Evolutionary conservation across 805 yeast species (phyloP), one percentile per base, ranked within the genome.

Genomic region (Tetrapisispora phaffii): DNA sequence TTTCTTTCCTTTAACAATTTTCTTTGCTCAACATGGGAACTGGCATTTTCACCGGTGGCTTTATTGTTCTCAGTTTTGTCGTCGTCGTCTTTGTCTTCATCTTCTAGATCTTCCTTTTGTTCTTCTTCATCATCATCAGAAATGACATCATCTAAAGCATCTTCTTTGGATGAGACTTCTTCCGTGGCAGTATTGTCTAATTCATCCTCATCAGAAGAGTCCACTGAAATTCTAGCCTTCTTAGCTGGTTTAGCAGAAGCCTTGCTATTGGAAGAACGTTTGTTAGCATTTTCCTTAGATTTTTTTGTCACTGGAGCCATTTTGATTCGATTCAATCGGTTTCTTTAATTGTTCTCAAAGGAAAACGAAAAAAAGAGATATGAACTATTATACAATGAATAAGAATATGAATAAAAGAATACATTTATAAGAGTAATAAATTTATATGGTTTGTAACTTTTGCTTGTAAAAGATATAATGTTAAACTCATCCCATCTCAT

Each of bases 1-100:
- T 89, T 90, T 67, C 98, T 79, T 61, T 89, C 96, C 47, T 78
- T 77, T 33, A 83, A 71, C 33, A 81, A 60, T 56, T 79, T 79
- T 63, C 81, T 81, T 67, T 90, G 96, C 61, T 86, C 96, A 24
- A 80, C 80, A 60, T 86, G 94, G 15, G 41, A 38, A 51, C 72
- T 67, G 45, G 73, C 73, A 48, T 63, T 66, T 21, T 63, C 63
- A 13, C 62, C 68, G 38, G 53, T 59, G 24, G 53, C 59, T 12
- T 51, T 56, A 23, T 65, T 66, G 10, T 56, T 56, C 2, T 54
- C 59, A 24, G 58, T 66, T 7, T 56, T 66, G 7, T 50, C 49
- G 28, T 56, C 54, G 10, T 51, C 60, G 15, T 51, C 57, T 8
- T 60, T 66, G 28, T 63, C 73, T 20, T 33, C 31, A 7, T 32